A percentile compares a stretch with the other conserved stretches of the same genome.
Conservation (phyloP, 2,329 filamentous ascomycete genomes). For the Raffaelea deltoideospora region DNA sequence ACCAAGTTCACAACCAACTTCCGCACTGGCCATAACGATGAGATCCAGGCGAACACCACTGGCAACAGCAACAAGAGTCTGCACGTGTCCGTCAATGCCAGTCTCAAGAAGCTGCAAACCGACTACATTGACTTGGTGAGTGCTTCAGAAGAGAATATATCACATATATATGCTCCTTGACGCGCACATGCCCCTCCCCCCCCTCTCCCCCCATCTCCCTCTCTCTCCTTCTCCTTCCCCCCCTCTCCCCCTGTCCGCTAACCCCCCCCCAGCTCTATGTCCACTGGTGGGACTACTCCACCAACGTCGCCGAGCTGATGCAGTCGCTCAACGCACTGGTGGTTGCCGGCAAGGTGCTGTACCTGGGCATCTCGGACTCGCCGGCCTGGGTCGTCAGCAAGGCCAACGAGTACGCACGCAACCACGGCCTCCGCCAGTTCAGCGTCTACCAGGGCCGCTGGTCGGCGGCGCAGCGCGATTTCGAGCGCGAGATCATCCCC, state of each 20-base stretch:
- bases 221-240: neutral
- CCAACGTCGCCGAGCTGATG: constrained; percentile 42
- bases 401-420: constrained; percentile 42
- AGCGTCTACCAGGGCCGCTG: constrained; percentile 50
- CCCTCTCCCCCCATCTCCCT: no score
- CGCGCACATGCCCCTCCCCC: no score
- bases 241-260: neutral
- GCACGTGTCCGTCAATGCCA: constrained; percentile 36
- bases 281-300: constrained; percentile 42
- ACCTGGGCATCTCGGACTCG: constrained; percentile 41
- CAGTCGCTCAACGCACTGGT: constrained; percentile 39
- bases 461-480: constrained; percentile 47
- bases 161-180: no score
- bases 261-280: constrained; percentile 25
- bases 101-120: constrained; percentile 46
- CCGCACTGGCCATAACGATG: constrained; percentile 19
- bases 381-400: constrained; percentile 40
- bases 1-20: constrained; percentile 54
- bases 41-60: constrained; percentile 34
- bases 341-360: constrained; percentile 36
- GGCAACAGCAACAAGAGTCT: constrained; percentile 51
- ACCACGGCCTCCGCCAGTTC: constrained; percentile 43
- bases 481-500: constrained; percentile 54
- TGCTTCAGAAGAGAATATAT: no score
- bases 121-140: constrained; percentile 51